These are phyloP conservation scores for Przewalskia tangutica DNA, from an alignment of 257 asterid species.

Conservation along the genomic window DNA sequence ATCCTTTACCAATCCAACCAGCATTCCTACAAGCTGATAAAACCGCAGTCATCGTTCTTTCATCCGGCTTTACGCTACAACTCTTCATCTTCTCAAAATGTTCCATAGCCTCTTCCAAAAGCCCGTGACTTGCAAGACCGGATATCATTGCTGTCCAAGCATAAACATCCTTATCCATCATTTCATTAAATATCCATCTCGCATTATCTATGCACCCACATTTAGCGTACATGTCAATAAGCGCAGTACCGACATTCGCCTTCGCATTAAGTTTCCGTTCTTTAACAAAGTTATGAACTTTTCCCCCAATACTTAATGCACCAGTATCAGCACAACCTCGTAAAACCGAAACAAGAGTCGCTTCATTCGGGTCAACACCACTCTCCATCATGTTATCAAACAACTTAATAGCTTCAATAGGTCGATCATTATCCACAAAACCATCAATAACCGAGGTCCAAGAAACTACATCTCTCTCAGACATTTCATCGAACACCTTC, in stretches of 20 bases:
- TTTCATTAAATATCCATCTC: slow-evolving; percentile 4
- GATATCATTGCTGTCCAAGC: slow-evolving; percentile 17
- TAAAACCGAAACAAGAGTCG: slow-evolving; percentile 14
- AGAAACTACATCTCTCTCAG: slow-evolving; percentile 21
- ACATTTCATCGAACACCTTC: slow-evolving; percentile 22
- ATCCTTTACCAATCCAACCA: slow-evolving; percentile 10
- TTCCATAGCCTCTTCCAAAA: slow-evolving; percentile 4
- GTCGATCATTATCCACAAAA: slow-evolving; percentile 15
- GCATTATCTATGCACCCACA: slow-evolving; percentile 18
- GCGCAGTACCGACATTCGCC: slow-evolving; percentile 14
- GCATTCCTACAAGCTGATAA: slow-evolving; percentile 20
- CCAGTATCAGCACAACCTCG: slow-evolving; percentile 22
- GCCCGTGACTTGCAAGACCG: slow-evolving; percentile 14
- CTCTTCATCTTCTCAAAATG: slow-evolving; percentile 9
- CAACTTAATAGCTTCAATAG: slow-evolving; percentile 17
- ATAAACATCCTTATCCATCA: slow-evolving; percentile 9
- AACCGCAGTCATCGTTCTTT: slow-evolving; percentile 16
- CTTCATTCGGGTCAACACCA: slow-evolving; percentile 12
- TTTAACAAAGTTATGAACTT: slow-evolving; percentile 9
- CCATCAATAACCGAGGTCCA: slow-evolving; percentile 27
- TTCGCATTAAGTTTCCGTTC: not conserved
- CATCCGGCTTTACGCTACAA: slow-evolving; percentile 7
- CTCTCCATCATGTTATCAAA: slow-evolving; percentile 14
- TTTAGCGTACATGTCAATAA: slow-evolving; percentile 17
- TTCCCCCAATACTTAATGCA: slow-evolving; percentile 9